These are phyloP conservation scores for Cordyceps tenuipes DNA, from an alignment of 2,329 filamentous ascomycete species.

Conservation along the genomic window DNA sequence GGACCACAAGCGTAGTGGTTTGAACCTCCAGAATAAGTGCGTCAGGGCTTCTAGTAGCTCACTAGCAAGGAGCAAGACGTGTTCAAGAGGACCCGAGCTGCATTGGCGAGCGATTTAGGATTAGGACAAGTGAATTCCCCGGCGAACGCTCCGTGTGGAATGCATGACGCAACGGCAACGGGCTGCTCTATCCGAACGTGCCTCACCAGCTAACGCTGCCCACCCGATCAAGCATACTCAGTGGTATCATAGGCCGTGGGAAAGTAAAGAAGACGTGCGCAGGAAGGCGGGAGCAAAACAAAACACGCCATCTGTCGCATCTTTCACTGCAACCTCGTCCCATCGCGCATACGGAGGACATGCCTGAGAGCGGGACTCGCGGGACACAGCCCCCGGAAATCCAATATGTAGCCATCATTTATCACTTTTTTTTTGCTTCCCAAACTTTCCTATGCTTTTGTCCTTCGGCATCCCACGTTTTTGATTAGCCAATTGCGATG, in stretches of 20 bases:
- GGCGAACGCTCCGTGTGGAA: background rate
- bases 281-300: background rate
- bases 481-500: background rate
- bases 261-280: background rate
- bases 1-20: too few relatives aligned
- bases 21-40: background rate
- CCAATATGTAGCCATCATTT: background rate
- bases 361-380: conserved; percentile 1
- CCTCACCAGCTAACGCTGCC: background rate
- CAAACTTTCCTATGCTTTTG: too few relatives aligned
- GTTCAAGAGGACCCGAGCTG: background rate
- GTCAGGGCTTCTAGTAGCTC: background rate
- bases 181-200: background rate
- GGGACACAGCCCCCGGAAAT: background rate
- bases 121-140: background rate
- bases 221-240: background rate
- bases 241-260: background rate
- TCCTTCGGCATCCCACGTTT: background rate
- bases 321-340: background rate
- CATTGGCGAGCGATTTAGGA: background rate
- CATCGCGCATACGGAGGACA: background rate
- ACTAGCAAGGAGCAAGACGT: background rate
- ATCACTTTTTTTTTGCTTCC: background rate
- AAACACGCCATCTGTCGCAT: background rate
- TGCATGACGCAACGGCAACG: background rate